A percentile compares a stretch with the other conserved stretches of the same genome.
These are phyloP conservation scores for Beauveria varroae DNA, from an alignment of 2,329 filamentous ascomycete species.

Conservation along the genomic window DNA sequence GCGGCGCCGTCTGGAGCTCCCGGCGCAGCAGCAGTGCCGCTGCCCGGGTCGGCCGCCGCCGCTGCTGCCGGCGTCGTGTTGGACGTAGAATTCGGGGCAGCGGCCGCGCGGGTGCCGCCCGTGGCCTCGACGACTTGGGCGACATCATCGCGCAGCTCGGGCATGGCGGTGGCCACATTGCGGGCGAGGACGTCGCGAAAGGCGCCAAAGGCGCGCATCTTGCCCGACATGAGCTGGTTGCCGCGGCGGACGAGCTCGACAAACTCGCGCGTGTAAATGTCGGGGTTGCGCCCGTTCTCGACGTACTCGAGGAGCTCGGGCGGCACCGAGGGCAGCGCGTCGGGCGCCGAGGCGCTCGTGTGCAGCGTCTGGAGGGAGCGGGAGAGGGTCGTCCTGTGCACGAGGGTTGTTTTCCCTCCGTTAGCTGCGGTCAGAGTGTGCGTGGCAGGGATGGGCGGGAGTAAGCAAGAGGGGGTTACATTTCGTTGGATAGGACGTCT, in stretches of 20 bases:
- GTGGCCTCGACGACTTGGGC: constrained; percentile 42
- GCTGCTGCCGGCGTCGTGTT: background rate
- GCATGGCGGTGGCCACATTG: constrained; percentile 50
- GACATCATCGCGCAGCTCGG: constrained; percentile 50
- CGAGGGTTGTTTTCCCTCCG: background rate
- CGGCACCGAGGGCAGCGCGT: constrained; percentile 45
- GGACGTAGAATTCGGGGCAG: background rate
- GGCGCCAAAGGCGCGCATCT: constrained; percentile 50
- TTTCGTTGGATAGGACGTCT: constrained; percentile 48
- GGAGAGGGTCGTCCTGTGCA: constrained; percentile 32
- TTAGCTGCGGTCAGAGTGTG: too few species aligned
- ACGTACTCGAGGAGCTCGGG: constrained; percentile 61
- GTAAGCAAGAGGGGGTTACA: constrained; percentile 25
- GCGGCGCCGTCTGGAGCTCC: background rate
- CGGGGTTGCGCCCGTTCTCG: constrained; percentile 63
- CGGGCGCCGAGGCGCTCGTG: constrained; percentile 31
- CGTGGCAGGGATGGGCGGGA: background rate
- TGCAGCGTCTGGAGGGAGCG: constrained; percentile 31
- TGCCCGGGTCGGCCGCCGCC: background rate
- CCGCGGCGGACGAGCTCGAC: constrained; percentile 59
- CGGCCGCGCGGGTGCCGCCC: constrained; percentile 20
- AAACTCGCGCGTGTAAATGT: constrained; percentile 68
- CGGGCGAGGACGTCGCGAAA: constrained; percentile 57
- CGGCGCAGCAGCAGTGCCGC: background rate
- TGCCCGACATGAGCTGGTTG: constrained; percentile 61